A percentile compares a stretch with the other conserved stretches of the same genome.
phyloP scores from a whole-genome alignment of 176 grass and related monocot species.

The Triticum dicoccoides region DNA sequence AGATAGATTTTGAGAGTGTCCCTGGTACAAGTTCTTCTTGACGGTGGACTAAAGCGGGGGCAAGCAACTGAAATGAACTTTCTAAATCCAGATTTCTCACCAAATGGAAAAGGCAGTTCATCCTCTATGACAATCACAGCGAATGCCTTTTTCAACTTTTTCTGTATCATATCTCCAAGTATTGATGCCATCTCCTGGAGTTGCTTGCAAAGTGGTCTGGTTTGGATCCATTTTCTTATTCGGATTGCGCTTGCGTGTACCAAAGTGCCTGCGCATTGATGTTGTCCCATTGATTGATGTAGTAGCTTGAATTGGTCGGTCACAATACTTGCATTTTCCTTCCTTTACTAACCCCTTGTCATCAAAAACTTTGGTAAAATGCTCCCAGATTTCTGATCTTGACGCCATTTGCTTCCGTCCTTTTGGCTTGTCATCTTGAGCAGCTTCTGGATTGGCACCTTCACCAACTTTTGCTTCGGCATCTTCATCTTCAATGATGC shows the following conservation, averaged over 20 bases:
- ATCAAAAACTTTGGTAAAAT: background rate
- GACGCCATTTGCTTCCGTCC: background rate
- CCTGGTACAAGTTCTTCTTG: background rate
- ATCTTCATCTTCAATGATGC: too few species aligned
- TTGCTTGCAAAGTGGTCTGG: background rate
- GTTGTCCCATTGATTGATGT: background rate
- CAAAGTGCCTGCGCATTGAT: background rate
- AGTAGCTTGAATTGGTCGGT: background rate
- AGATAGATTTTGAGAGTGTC: background rate
- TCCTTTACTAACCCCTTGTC: background rate
- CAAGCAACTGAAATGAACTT: background rate
- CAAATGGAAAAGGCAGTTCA: background rate
- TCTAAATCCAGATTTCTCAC: background rate
- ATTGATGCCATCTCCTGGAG: background rate
- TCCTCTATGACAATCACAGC: background rate
- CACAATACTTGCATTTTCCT: background rate
- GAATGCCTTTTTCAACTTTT: background rate
- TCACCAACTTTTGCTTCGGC: too few species aligned
- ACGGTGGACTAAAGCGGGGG: background rate
- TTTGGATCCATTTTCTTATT: background rate
- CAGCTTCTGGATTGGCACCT: too few species aligned
- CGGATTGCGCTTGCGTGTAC: background rate
- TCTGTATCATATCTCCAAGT: background rate
- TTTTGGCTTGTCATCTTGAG: background rate
- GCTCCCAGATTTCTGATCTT: background rate